Conservation (phyloP, 495 filamentous ascomycete genomes). For the Cenococcum geophilum region DNA sequence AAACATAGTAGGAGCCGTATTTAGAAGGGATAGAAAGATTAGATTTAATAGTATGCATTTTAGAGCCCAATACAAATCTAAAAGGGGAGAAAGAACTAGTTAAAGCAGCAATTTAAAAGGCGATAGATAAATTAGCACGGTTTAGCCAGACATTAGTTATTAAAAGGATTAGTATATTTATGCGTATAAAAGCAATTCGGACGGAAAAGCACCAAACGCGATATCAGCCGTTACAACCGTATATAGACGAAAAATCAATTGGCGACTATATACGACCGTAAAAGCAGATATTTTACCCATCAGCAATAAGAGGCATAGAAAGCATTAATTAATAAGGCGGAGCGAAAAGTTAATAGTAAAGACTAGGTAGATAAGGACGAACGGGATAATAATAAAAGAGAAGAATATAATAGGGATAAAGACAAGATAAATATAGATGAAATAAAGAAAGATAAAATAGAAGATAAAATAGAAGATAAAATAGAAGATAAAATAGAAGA, state of each 20-base stretch:
- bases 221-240: no score
- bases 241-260: no score
- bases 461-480: neutral
- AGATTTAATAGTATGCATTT: neutral
- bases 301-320: conserved; percentile 6
- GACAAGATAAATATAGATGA: no score
- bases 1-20: conserved; percentile 8
- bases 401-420: no score
- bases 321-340: no score
- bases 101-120: conserved; percentile 13
- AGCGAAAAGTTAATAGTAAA: no score
- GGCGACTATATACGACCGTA: no score
- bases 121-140: conserved; percentile 5
- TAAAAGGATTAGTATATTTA: no score
- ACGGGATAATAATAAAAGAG: no score
- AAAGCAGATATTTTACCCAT: conserved; percentile 19
- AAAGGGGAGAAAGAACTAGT: conserved; percentile 9
- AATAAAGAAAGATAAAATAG: neutral
- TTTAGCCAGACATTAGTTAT: conserved; percentile 4
- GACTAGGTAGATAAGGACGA: no score
- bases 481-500: neutral
- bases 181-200: conserved; percentile 8
- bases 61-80: conserved; percentile 5
- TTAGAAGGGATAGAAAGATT: neutral
- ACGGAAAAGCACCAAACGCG: conserved; percentile 2